Evolutionary conservation across 129 eudicot genomes (phyloP).

Genomic region (Daucus carota): DH1_v3.0 NC_030381.2:48592001-48592500

Average conservation of each 20-base stretch:
- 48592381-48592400: conserved; percentile 7
- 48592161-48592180: conserved; percentile 25
- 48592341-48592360: conserved; percentile 45
- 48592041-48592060: too few species aligned
- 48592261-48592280: neutral
- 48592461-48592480: conserved; percentile 67
- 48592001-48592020: neutral
- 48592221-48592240: too few species aligned
- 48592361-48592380: conserved; percentile 12
- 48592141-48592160: conserved; percentile 91
- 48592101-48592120: conserved; percentile 88
- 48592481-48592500: conserved; percentile 99
- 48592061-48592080: neutral
- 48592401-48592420: neutral
- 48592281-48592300: conserved; percentile 43
- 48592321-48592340: conserved; percentile 80
- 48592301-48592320: conserved; percentile 90
- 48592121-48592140: conserved; percentile 92
- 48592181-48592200: too few species aligned
- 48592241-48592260: neutral
- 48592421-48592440: neutral
- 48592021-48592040: neutral
- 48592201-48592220: too few species aligned
- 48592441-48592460: neutral
- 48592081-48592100: conserved; percentile 64